Base-by-base conservation (phyloP, 306 rosid genomes). In the Gastrolobium villosum region DNA sequence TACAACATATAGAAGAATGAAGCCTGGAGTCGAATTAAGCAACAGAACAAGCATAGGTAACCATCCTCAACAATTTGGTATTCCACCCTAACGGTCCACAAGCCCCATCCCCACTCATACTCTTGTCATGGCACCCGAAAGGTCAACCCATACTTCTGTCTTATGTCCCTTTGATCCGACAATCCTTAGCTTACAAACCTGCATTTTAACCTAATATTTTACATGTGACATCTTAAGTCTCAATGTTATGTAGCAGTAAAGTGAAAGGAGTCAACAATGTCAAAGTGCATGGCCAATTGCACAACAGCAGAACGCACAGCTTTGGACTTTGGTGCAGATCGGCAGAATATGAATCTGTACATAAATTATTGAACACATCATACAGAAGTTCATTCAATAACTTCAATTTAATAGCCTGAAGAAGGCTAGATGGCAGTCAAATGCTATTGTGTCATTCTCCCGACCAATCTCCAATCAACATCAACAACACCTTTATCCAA, bases 291-390 rank as follows among this genome's bases (percentile, higher is more conserved):
- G 68, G 99, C 93, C 70, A 96, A 93, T 80, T 92, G 93, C 70
- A 85, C 70, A 48, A 96, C 87, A 13, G 84, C 87, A 36, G 98
- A 80, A 78, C 65, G 89, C 80, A 93, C 93, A 6, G 83, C 86
- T 79, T 87, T 89, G 67, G 93, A 81, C 34, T 77, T 78, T 15
- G 98, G 89, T 70, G 93, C 82, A 56, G 98, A 81, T 82, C 94
- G 92, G 87, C 97, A 96, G 82, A 96, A 91, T 69, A 96, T 91
- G 89, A 91, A 96, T 93, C 97, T 96, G 98, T 66, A 84, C 79
- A 86, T 36, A 56, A 77, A 77, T 39, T 70, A 76, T 43, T 54
- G 48, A 70, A 62, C 56, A 74, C 45, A 76, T 48, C 62, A 70
- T 1, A 74, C 65, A 66, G 46, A 78, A 20, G 7, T 79, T 61